phyloP scores from a whole-genome alignment of 2,329 filamentous ascomycete species.

The Lachnellula occidentalis region DNA sequence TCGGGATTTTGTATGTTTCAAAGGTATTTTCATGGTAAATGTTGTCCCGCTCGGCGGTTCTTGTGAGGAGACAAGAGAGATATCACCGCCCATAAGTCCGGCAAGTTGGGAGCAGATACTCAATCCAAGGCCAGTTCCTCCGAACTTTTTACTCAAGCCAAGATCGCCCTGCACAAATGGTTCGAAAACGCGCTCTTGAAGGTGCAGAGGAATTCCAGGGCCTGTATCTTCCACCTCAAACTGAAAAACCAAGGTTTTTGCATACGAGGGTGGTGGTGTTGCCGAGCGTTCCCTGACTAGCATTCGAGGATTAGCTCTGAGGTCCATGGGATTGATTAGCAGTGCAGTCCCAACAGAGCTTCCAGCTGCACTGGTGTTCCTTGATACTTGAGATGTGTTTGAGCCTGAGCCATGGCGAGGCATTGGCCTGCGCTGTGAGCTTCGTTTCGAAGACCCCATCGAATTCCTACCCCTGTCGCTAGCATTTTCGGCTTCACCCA shows the following conservation, averaged over 20 bases:
- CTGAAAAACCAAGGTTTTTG: constrained; percentile 69
- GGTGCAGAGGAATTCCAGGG: constrained; percentile 72
- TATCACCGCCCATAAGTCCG: constrained; percentile 73
- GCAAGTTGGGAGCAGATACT: constrained; percentile 88
- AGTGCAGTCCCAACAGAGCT: constrained; percentile 46
- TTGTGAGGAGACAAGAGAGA: constrained; percentile 64
- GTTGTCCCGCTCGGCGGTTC: constrained; percentile 63
- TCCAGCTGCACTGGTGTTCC: constrained; percentile 23
- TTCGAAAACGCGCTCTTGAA: constrained; percentile 83
- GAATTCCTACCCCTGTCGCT: constrained; percentile 25
- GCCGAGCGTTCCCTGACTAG: constrained; percentile 49
- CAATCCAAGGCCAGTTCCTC: constrained; percentile 80
- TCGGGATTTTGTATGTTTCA: constrained; percentile 68
- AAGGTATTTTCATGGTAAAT: constrained; percentile 77
- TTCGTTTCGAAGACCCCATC: constrained; percentile 27
- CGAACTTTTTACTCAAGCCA: constrained; percentile 82
- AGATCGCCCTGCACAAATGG: constrained; percentile 93
- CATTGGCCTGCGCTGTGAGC: constrained; percentile 23
- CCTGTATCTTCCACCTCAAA: constrained; percentile 88
- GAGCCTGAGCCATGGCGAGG: constrained; percentile 27
- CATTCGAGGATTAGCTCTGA: constrained; percentile 28
- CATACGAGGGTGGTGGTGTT: constrained; percentile 54
- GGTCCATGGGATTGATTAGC: constrained; percentile 56
- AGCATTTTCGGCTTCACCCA: constrained; percentile 46
- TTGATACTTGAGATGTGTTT: constrained; percentile 46